Evolutionary conservation across 805 yeast species (phyloP).

Genomic region (Candida silvicultrix): DNA sequence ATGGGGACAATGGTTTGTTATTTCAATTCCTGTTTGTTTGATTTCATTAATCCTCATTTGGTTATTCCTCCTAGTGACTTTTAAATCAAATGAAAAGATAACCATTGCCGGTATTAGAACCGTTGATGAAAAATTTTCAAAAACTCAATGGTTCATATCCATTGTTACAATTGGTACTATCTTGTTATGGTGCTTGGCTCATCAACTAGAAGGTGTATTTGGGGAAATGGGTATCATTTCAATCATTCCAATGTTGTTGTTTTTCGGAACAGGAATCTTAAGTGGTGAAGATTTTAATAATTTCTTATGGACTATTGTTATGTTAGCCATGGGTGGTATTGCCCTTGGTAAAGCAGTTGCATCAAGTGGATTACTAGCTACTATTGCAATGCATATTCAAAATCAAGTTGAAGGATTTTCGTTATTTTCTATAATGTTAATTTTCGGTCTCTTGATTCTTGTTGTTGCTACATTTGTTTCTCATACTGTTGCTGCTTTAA

Average conservation of each 20-base stretch:
- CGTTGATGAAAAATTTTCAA: conserved; percentile 62
- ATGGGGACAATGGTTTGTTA: conserved; percentile 93
- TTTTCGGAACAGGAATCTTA: conserved; percentile 85
- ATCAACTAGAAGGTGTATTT: conserved; percentile 59
- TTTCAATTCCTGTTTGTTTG: conserved; percentile 74
- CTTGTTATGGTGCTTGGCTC: conserved; percentile 83
- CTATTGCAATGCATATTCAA: conserved; percentile 71
- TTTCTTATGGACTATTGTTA: conserved; percentile 93
- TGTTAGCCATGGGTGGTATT: conserved; percentile 96
- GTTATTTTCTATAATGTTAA: conserved; percentile 63
- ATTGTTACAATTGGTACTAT: conserved; percentile 67
- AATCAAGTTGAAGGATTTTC: conserved; percentile 58
- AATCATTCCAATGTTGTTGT: conserved; percentile 79
- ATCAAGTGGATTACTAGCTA: conserved; percentile 76
- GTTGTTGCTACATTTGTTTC: conserved; percentile 92
- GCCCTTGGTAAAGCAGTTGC: conserved; percentile 94
- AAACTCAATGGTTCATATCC: conserved; percentile 70
- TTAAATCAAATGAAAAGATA: conserved; percentile 45
- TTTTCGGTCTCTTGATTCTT: conserved; percentile 78
- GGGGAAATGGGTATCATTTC: conserved; percentile 99
- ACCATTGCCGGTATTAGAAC: conserved; percentile 40
- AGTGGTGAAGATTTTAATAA: conserved; percentile 90
- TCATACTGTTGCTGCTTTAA: conserved; percentile 95
- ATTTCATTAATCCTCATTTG: conserved; percentile 64
- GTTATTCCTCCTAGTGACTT: conserved; percentile 61